Evolutionary conservation across 495 filamentous ascomycete species (phyloP).

Genomic region (Penicillium atrosanguineum): DNA sequence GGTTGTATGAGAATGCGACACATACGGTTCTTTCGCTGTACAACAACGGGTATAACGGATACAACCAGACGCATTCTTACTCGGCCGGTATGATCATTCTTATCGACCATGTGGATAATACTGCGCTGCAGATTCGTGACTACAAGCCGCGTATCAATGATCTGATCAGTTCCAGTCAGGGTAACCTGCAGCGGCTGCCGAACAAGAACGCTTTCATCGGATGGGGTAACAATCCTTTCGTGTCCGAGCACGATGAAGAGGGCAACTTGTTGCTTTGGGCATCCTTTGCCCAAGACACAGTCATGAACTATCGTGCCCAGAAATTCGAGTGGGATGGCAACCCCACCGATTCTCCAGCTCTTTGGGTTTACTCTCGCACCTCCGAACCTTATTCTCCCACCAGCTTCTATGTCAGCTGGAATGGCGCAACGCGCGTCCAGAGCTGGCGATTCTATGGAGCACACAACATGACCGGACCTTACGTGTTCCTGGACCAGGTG

Average conservation of each 20-base stretch:
- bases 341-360: slow-evolving; percentile 42
- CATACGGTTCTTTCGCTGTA: slow-evolving; percentile 52
- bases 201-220: slow-evolving; percentile 57
- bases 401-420: slow-evolving; percentile 48
- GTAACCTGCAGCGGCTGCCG: slow-evolving; percentile 56
- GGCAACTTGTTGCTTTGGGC: slow-evolving; percentile 53
- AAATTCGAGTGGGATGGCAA: slow-evolving; percentile 46
- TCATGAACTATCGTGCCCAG: slow-evolving; percentile 47
- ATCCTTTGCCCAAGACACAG: slow-evolving; percentile 28
- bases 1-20: slow-evolving; percentile 50
- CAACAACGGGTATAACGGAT: slow-evolving; percentile 55
- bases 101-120: slow-evolving; percentile 52
- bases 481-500: slow-evolving; percentile 28
- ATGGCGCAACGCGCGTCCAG: slow-evolving; percentile 45
- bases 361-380: slow-evolving; percentile 42
- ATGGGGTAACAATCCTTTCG: slow-evolving; percentile 57
- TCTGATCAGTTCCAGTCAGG: slow-evolving; percentile 57
- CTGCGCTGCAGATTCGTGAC: slow-evolving; percentile 44
- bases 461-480: slow-evolving; percentile 32
- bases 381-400: slow-evolving; percentile 28
- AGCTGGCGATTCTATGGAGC: slow-evolving; percentile 43
- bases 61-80: slow-evolving; percentile 44
- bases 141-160: slow-evolving; percentile 41
- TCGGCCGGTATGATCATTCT: slow-evolving; percentile 59
- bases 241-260: slow-evolving; percentile 56